phyloP scores from a whole-genome alignment of 2,329 filamentous ascomycete species.

The Proliferodiscus dingleyae region DNA sequence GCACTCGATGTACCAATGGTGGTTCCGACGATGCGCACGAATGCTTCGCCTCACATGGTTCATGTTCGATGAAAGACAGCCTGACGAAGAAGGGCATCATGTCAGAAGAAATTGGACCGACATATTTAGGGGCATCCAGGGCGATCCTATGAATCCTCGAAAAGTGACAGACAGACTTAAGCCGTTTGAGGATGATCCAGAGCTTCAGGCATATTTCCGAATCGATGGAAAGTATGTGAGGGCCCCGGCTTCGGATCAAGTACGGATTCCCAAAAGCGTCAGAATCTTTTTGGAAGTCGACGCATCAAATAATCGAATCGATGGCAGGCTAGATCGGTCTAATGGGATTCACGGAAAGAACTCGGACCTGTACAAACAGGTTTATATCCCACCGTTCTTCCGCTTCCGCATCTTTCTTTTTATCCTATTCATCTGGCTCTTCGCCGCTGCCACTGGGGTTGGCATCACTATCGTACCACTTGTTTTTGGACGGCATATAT shows the following conservation, averaged over 20 bases:
- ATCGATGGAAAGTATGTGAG: slow-evolving; percentile 79
- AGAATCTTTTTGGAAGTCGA: slow-evolving; percentile 75
- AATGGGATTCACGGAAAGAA: slow-evolving; percentile 53
- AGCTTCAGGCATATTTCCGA: slow-evolving; percentile 49
- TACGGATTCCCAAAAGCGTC: slow-evolving; percentile 82
- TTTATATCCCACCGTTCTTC: slow-evolving; percentile 84
- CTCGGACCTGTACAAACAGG: slow-evolving; percentile 47
- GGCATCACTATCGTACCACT: slow-evolving; percentile 82
- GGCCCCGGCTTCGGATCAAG: slow-evolving; percentile 90
- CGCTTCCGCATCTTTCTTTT: slow-evolving; percentile 75
- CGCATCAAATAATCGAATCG: slow-evolving; percentile 59
- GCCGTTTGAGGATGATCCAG: slow-evolving; percentile 42
- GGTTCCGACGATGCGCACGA: slow-evolving; percentile 84
- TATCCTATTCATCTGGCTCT: slow-evolving; percentile 86
- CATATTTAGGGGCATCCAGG: slow-evolving; percentile 42
- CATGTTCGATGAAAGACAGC: slow-evolving; percentile 76
- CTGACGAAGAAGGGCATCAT: slow-evolving; percentile 75
- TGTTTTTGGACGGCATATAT: slow-evolving; percentile 74
- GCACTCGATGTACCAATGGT: slow-evolving; percentile 88
- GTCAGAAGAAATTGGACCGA: slow-evolving; percentile 56
- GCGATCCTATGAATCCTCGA: slow-evolving; percentile 15
- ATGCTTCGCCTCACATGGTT: slow-evolving; percentile 82
- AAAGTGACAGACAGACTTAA: slow-evolving; percentile 14
- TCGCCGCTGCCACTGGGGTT: slow-evolving; percentile 83
- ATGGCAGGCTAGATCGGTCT: slow-evolving; percentile 49